Percentiles rank a stretch among this genome's conserved stretches.
Evolutionary conservation across 2,329 filamentous ascomycete genomes (phyloP).

Genomic region (Pseudomassariella vexata): DNA sequence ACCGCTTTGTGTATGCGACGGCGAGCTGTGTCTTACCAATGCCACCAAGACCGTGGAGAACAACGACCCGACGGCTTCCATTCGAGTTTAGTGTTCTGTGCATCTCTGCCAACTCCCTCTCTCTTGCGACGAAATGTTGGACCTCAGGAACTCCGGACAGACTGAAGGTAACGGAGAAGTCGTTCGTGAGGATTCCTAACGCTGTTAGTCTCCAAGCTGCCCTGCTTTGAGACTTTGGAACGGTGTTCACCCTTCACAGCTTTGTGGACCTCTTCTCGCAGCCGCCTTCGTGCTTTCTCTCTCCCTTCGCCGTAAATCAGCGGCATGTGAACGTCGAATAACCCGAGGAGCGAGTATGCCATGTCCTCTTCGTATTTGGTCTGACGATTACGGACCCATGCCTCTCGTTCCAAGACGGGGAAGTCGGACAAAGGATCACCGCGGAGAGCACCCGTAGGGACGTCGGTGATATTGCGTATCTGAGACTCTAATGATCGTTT

Average conservation of each 20-base stretch:
- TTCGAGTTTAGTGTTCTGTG: constrained; percentile 17
- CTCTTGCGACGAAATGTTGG: constrained; percentile 24
- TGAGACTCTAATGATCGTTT: constrained; percentile 2
- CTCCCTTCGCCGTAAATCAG: constrained; percentile 10
- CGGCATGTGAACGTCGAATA: constrained; percentile 12
- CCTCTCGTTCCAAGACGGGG: constrained; percentile 7
- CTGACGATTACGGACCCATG: constrained; percentile 9
- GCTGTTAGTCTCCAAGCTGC: constrained; percentile 8
- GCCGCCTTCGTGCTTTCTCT: constrained; percentile 9
- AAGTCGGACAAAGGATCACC: constrained; percentile 6
- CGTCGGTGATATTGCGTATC: constrained; percentile 1
- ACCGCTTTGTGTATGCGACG: constrained; percentile 10
- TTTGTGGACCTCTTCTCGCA: constrained; percentile 10
- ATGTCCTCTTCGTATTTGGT: constrained; percentile 11
- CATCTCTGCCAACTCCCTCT: constrained; percentile 23
- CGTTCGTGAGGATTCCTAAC: constrained; percentile 14
- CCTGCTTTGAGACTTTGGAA: neutral
- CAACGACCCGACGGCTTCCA: constrained; percentile 13
- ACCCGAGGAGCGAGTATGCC: constrained; percentile 11
- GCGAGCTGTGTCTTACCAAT: constrained; percentile 15
- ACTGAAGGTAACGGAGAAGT: constrained; percentile 22
- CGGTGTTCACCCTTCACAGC: constrained; percentile 8
- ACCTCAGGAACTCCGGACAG: constrained; percentile 18
- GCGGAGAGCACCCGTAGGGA: constrained; percentile 2
- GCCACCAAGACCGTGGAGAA: constrained; percentile 13